Percentiles rank a stretch among this genome's conserved stretches.
phyloP scores from a whole-genome alignment of 306 rosid genomes.

The Carpinus viminea region DNA sequence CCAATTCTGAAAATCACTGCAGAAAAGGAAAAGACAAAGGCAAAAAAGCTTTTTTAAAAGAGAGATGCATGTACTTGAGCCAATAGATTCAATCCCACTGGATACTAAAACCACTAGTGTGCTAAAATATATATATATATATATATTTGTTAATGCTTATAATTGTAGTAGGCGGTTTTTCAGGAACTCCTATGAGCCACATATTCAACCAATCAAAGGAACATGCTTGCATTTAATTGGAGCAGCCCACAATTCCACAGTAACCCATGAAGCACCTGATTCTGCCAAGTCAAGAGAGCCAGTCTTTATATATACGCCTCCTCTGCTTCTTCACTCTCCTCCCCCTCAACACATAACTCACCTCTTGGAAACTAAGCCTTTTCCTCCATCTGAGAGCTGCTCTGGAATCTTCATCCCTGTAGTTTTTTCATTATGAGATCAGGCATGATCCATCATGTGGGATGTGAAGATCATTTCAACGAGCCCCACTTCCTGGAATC shows the following conservation, averaged over 20 bases:
- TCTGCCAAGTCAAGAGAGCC: constrained; percentile 13
- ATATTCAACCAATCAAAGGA: constrained; percentile 14
- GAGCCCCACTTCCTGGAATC: constrained; percentile 88
- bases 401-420: constrained; percentile 8
- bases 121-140: not conserved
- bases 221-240: constrained; percentile 2
- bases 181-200: constrained; percentile 1
- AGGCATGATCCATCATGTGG: constrained; percentile 50
- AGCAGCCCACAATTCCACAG: not conserved
- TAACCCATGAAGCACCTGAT: constrained; percentile 10
- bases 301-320: constrained; percentile 39
- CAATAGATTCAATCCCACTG: constrained; percentile 32
- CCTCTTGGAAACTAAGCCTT: not conserved
- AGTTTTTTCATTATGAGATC: constrained; percentile 39
- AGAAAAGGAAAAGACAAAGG: not conserved
- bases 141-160: constrained; percentile 13
- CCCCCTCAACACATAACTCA: not conserved
- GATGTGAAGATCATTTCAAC: constrained; percentile 40
- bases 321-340: not conserved
- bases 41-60: constrained; percentile 17
- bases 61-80: constrained; percentile 45
- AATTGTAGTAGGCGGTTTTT: constrained; percentile 12
- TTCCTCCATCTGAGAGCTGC: too few species aligned
- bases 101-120: constrained; percentile 36
- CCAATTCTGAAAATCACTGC: constrained; percentile 25